Base-by-base conservation (phyloP, 495 filamentous ascomycete species). In the Hypoxylon fragiforme region DNA sequence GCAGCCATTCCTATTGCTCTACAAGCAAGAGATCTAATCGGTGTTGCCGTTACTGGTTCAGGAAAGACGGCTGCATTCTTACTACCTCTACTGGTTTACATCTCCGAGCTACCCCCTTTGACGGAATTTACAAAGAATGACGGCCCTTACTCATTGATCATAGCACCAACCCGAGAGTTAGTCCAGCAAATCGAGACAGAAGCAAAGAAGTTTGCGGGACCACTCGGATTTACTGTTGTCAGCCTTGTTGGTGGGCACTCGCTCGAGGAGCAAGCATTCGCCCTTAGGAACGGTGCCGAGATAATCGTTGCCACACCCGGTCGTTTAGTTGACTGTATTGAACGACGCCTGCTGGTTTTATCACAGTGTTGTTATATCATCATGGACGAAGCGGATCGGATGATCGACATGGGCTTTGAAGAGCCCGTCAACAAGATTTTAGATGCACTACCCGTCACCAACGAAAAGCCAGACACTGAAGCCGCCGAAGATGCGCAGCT, bases 391-490 rank as follows among this genome's bases (percentile, higher is more conserved):
- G 94, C 94, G 40, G 94, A 99, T 74, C 85, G 94, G 28, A 99
- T 99, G 94, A 97, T 99, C 55, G 94, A 99, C 68, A 83, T 97
- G 54, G 94, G 94, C 42, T 97, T 99, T 69, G 95, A 97, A 70
- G 95, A 97, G 62, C 89, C 90, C 1, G 89, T 99, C 42, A 97
- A 97, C 68, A 97, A 96, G 68, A 99, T 99, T 60, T 84, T 99
- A 28, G 91, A 97, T 62, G 94, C 95, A n/a, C 82, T 99, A 2
- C 94, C 94, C 2, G 92, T 96, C 26, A 74, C 83, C 16, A 97
- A 97, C 73, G 89, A 97, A 73, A 98, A 98, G 73, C 94, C 94
- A 0, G 94, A 98, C 64, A 89, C 85, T 0, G 94, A 97, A 28
- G 92, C 92, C 57, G 94, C 95, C 21, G 94, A 98, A 70, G 81